Base-by-base conservation (phyloP, 352 stramenopile genomes). In the Globisporangium alternatum region DNA sequence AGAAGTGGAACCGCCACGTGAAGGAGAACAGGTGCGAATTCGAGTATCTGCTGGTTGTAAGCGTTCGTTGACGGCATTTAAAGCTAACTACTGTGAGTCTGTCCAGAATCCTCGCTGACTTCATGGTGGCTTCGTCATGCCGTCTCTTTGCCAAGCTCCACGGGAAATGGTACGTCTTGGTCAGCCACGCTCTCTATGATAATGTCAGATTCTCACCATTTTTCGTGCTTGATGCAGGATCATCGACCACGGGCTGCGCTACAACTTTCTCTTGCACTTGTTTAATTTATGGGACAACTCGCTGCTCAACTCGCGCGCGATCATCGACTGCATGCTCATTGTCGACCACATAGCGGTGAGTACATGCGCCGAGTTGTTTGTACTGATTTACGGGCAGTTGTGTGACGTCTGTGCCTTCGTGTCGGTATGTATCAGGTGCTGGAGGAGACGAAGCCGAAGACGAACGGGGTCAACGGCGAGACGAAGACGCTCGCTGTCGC, bases 241-340 rank as follows among this genome's bases (percentile, higher is more conserved):
- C 33, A 56, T 90, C 43, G 77, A 91, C 33, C 70, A 88, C 56
- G 83, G 83, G 4, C 73, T 96, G 31, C 84, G 88, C 63, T 78
- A 90, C 81, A 93, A 93, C 62, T 95, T 96, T 56, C 72, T 96
- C 65, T 72, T 96, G 56, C 88, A 96, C 75, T 75, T 95, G 70
- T 87, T 95, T 73, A 94, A 96, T 76, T 82, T 96, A 71, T 96
- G 86, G 86, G 88, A 96, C 76, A 95, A 95, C 67, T 95, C 86
- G 65, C 72, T 96, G 53, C 68, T 96, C 45, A 91, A 93, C 67
- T 86, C 83, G 64, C 80, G 83, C 43, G 80, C 86, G 43, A 95
- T 96, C 65, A 90, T 93, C 49, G 86, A 93, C 72, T 95, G 86
- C 72, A 92, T 95, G 80, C 68, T 92, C 62, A 92, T 95, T 66